phyloP scores from a whole-genome alignment of 2,329 filamentous ascomycete genomes.

The Bimuria novae-zelandiae region DNA sequence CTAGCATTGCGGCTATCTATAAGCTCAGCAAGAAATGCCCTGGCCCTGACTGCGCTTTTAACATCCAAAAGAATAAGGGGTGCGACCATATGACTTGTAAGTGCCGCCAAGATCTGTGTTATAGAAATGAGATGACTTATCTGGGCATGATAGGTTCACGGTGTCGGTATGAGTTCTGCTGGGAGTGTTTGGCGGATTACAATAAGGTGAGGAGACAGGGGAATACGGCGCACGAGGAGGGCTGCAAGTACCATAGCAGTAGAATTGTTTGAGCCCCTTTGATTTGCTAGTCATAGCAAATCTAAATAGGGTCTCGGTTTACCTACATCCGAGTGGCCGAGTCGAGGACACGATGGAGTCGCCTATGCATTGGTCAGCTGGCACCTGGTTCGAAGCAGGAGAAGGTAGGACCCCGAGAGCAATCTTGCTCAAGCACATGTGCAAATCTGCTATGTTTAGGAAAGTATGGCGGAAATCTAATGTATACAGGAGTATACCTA shows the following conservation, averaged over 20 bases:
- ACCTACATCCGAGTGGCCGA: too few species aligned
- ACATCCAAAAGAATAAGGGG: conserved; percentile 49
- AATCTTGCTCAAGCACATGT: too few species aligned
- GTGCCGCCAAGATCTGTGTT: background rate
- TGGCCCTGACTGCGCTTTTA: conserved; percentile 36
- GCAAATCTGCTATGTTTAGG: too few species aligned
- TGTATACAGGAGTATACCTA: too few species aligned
- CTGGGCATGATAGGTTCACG: conserved; percentile 23
- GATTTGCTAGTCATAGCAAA: too few species aligned
- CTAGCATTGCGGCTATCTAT: conserved; percentile 33
- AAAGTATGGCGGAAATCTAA: too few species aligned
- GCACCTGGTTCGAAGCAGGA: too few species aligned
- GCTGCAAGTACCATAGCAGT: conserved; percentile 23
- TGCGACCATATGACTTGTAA: conserved; percentile 51
- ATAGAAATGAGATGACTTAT: conserved; percentile 9
- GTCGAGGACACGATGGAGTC: too few species aligned
- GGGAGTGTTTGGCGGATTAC: conserved; percentile 42
- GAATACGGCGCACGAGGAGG: conserved; percentile 25
- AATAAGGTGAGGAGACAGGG: conserved; percentile 22
- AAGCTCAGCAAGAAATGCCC: conserved; percentile 48
- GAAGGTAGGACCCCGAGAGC: too few species aligned
- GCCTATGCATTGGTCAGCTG: too few species aligned
- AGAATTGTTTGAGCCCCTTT: background rate
- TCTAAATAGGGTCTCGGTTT: too few species aligned
- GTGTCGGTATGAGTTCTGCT: conserved; percentile 50